Evolutionary conservation across 2,329 filamentous ascomycete genomes (phyloP).

Genomic region (Aspergillus fructus): DNA sequence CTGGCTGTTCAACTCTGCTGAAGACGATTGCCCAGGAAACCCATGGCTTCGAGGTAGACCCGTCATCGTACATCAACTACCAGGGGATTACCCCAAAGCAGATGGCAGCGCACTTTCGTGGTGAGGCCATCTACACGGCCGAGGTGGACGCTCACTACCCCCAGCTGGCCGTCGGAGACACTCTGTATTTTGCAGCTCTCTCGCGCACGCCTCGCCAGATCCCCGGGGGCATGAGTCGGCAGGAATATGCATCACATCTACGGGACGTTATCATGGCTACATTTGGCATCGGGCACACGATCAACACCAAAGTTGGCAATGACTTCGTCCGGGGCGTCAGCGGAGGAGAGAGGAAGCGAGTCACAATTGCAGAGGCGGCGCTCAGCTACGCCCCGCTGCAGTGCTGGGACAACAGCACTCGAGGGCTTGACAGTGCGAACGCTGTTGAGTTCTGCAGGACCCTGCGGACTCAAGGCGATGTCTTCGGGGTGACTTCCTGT

Average conservation of each 20-base stretch:
- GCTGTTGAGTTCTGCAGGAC: constrained; percentile 52
- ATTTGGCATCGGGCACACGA: constrained; percentile 39
- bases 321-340: constrained; percentile 59
- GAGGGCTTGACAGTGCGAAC: constrained; percentile 48
- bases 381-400: constrained; percentile 41
- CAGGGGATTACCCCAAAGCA: constrained; percentile 2
- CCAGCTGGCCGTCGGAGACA: constrained; percentile 2
- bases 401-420: constrained; percentile 41
- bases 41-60: background rate
- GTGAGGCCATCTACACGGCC: constrained; percentile 4
- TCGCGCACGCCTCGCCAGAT: background rate
- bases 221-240: constrained; percentile 1
- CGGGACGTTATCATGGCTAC: constrained; percentile 2
- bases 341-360: constrained; percentile 58
- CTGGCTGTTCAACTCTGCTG: background rate
- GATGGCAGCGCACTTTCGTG: background rate
- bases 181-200: constrained; percentile 3
- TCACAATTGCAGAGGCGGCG: constrained; percentile 54
- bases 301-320: constrained; percentile 45
- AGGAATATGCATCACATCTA: background rate
- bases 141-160: constrained; percentile 5
- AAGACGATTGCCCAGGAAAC: constrained; percentile 6
- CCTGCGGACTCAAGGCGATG: constrained; percentile 44
- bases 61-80: constrained; percentile 1
- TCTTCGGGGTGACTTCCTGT: constrained; percentile 39